Evolutionary conservation across 441 rosid species (phyloP).

Genomic region (Jatropha multifida): DNA sequence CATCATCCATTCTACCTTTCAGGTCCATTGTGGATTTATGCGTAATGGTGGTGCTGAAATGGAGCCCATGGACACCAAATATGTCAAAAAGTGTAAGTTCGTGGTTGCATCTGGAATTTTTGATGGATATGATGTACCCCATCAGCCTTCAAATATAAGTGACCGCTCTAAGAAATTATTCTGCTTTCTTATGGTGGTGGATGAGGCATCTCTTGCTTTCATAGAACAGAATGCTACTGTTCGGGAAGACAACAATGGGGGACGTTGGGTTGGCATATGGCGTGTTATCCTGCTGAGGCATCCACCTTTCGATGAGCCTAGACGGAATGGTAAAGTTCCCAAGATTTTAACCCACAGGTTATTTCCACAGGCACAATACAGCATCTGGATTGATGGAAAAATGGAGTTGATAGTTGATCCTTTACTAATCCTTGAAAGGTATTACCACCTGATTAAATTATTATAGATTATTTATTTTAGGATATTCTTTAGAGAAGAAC

Average conservation of each 20-base stretch:
- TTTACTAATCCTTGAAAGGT: slow-evolving; percentile 88
- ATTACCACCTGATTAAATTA: slow-evolving; percentile 5
- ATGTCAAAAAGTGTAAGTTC: slow-evolving; percentile 73
- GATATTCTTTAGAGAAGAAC: neutral
- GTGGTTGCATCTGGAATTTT: slow-evolving; percentile 95
- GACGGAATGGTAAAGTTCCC: slow-evolving; percentile 97
- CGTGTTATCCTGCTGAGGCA: slow-evolving; percentile 73
- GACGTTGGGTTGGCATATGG: slow-evolving; percentile 94
- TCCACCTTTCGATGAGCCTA: slow-evolving; percentile 93
- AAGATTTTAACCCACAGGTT: slow-evolving; percentile 94
- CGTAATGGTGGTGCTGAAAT: slow-evolving; percentile 81
- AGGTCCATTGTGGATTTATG: slow-evolving; percentile 93
- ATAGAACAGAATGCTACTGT: slow-evolving; percentile 62
- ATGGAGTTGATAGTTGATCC: slow-evolving; percentile 98
- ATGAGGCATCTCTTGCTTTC: slow-evolving; percentile 71
- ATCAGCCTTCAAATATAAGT: slow-evolving; percentile 87
- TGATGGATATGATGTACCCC: slow-evolving; percentile 88
- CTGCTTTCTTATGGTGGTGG: slow-evolving; percentile 92
- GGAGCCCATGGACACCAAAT: slow-evolving; percentile 59
- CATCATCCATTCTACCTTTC: slow-evolving; percentile 20
- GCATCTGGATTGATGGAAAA: slow-evolving; percentile 98
- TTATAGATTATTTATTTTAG: neutral
- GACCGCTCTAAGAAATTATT: slow-evolving; percentile 70
- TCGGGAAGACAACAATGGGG: slow-evolving; percentile 57
- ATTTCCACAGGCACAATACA: slow-evolving; percentile 90